Evolutionary conservation across 2,329 filamentous ascomycete genomes (phyloP).

Genomic region (Meredithiella fracta): DNA sequence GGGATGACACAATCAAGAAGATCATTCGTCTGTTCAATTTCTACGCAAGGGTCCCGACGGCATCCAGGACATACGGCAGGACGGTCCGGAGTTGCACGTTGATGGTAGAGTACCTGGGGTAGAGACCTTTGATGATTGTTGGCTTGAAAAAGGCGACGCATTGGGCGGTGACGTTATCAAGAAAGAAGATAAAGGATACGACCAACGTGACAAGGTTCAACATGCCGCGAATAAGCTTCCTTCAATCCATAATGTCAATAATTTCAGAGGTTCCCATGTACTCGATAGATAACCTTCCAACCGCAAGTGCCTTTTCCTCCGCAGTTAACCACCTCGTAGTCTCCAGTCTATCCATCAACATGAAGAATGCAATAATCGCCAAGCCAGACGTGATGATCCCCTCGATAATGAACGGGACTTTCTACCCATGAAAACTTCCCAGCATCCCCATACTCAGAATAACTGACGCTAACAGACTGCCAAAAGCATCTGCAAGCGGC

Average conservation of each 20-base stretch:
- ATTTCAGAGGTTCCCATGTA: conserved; percentile 42
- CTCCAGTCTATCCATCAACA: conserved; percentile 51
- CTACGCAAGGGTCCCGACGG: conserved; percentile 41
- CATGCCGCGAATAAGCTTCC: conserved; percentile 42
- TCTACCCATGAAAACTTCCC: conserved; percentile 40
- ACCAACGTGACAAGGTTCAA: conserved; percentile 39
- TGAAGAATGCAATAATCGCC: conserved; percentile 43
- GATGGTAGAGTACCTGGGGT: conserved; percentile 39
- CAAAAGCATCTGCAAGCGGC: conserved; percentile 54
- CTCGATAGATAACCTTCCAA: conserved; percentile 51
- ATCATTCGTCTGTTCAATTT: conserved; percentile 36
- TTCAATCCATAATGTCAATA: conserved; percentile 41
- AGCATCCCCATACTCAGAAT: conserved; percentile 47
- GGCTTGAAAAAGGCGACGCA: conserved; percentile 50
- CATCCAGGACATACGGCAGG: conserved; percentile 45
- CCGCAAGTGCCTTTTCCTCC: conserved; percentile 50
- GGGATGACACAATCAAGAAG: conserved; percentile 38
- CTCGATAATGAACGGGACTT: conserved; percentile 57
- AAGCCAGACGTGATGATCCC: conserved; percentile 41
- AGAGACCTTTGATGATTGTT: conserved; percentile 48
- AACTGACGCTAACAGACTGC: conserved; percentile 46
- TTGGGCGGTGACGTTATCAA: conserved; percentile 51
- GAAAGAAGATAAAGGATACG: conserved; percentile 41
- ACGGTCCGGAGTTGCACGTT: conserved; percentile 48
- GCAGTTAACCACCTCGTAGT: conserved; percentile 49